Percentiles rank a stretch among this genome's conserved stretches.
Conservation (phyloP, 257 asterid genomes). For the Schizonepeta tenuifolia region DNA sequence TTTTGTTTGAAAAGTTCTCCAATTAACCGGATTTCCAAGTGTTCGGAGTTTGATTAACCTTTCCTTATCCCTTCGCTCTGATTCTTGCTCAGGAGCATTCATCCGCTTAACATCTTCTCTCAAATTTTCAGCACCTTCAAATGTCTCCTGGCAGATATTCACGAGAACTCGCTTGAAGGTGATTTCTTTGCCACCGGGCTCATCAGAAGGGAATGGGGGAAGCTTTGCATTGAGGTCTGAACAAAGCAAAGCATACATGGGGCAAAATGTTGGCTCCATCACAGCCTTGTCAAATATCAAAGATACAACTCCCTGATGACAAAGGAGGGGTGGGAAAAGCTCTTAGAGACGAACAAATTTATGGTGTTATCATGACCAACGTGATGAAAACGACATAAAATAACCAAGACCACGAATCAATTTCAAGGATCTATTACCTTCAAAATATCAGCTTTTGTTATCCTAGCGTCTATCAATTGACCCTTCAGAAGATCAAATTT, state of each 20-base stretch:
- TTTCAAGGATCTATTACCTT: slow-evolving; percentile 51
- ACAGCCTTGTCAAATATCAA: slow-evolving; percentile 98
- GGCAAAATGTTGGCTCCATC: slow-evolving; percentile 94
- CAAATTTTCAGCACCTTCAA: slow-evolving; percentile 84
- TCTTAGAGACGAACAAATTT: background rate
- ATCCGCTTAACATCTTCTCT: slow-evolving; percentile 87
- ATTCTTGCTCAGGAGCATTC: slow-evolving; percentile 87
- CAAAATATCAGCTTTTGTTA: slow-evolving; percentile 87
- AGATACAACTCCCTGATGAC: slow-evolving; percentile 74
- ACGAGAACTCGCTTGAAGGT: slow-evolving; percentile 84
- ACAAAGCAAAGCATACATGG: slow-evolving; percentile 90
- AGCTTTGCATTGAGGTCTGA: slow-evolving; percentile 84
- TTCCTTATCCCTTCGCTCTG: slow-evolving; percentile 88
- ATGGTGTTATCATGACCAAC: slow-evolving; percentile 8
- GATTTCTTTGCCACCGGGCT: slow-evolving; percentile 89
- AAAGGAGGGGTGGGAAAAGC: slow-evolving; percentile 16
- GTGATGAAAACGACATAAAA: background rate
- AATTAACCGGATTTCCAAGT: slow-evolving; percentile 91
- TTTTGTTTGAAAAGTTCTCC: slow-evolving; percentile 99
- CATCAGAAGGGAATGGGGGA: slow-evolving; percentile 93
- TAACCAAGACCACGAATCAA: background rate
- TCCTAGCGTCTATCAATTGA: slow-evolving; percentile 94
- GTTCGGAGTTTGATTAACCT: slow-evolving; percentile 84
- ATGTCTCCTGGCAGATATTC: slow-evolving; percentile 88
- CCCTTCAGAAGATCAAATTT: slow-evolving; percentile 93